Percentiles rank a stretch among this genome's conserved stretches.
These are phyloP conservation scores for Lecanosticta acicola DNA, from an alignment of 2,329 filamentous ascomycete species.

Conservation along the genomic window DNA sequence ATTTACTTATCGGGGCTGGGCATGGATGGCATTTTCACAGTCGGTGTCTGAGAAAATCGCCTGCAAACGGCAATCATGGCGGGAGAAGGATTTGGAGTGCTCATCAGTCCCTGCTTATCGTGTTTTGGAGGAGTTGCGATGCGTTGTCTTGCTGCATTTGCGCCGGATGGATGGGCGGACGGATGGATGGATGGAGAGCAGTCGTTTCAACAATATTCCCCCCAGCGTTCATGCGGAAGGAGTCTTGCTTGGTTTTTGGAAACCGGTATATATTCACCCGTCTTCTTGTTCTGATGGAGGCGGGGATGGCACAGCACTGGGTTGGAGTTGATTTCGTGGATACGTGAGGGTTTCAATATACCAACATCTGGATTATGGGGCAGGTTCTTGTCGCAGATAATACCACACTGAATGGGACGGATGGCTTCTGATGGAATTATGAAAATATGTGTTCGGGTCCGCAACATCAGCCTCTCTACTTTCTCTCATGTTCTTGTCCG, in stretches of 20 bases:
- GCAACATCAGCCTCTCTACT: neutral
- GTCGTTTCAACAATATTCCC: constrained; percentile 2
- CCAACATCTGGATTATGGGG: neutral
- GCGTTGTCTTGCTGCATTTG: neutral
- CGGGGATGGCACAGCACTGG: neutral
- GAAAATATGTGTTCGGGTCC: neutral
- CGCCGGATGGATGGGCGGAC: neutral
- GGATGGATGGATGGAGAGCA: too few relatives aligned
- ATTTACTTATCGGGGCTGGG: neutral
- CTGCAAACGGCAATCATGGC: neutral
- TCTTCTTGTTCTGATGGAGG: neutral
- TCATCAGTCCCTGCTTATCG: neutral
- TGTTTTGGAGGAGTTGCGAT: constrained; percentile 2
- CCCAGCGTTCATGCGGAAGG: constrained; percentile 7
- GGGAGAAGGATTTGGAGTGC: neutral
- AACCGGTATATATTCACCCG: neutral
- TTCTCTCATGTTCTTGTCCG: too few relatives aligned
- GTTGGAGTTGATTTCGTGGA: neutral
- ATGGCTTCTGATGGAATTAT: neutral
- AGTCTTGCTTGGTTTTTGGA: constrained; percentile 2
- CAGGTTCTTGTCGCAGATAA: neutral
- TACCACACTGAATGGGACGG: neutral
- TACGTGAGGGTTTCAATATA: neutral
- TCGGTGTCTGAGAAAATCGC: neutral
- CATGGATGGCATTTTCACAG: neutral